A percentile compares a stretch with the other conserved stretches of the same genome.
phyloP scores from a whole-genome alignment of 2,329 filamentous ascomycete species.

The Penicillium sp. region DNA sequence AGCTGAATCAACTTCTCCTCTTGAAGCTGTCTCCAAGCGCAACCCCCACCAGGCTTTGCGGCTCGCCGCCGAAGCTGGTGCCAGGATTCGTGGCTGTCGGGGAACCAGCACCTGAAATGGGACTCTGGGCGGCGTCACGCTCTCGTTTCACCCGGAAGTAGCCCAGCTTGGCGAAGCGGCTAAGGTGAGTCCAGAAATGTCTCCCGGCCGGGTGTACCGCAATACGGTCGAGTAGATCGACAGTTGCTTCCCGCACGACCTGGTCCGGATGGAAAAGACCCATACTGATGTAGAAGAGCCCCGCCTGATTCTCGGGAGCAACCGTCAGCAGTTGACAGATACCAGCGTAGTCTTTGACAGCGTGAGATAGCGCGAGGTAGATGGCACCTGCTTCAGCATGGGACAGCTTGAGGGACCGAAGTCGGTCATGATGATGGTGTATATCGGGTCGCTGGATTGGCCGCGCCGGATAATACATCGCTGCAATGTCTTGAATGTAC shows the following conservation, averaged over 20 bases:
- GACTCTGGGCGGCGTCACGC: constrained; percentile 44
- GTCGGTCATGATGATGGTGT: constrained; percentile 88
- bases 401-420: constrained; percentile 80
- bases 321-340: constrained; percentile 83
- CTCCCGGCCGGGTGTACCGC: constrained; percentile 86
- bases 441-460: constrained; percentile 66
- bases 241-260: constrained; percentile 77
- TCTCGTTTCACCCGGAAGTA: constrained; percentile 79
- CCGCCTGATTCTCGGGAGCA: constrained; percentile 83
- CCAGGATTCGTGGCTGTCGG: constrained; percentile 22
- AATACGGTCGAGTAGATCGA: constrained; percentile 81
- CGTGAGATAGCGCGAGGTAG: constrained; percentile 78
- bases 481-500: constrained; percentile 76
- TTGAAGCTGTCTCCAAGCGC: constrained; percentile 39
- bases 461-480: constrained; percentile 46
- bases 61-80: constrained; percentile 37
- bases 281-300: constrained; percentile 87
- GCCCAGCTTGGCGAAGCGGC: constrained; percentile 85
- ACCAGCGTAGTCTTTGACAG: constrained; percentile 80
- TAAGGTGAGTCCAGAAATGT: constrained; percentile 89
- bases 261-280: constrained; percentile 89
- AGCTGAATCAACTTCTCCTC: constrained; percentile 32
- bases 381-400: constrained; percentile 80
- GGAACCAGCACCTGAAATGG: constrained; percentile 30
- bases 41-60: constrained; percentile 46